Evolutionary conservation across 305 asterid species (phyloP).

Genomic region (Fraxinus albicans): DNA sequence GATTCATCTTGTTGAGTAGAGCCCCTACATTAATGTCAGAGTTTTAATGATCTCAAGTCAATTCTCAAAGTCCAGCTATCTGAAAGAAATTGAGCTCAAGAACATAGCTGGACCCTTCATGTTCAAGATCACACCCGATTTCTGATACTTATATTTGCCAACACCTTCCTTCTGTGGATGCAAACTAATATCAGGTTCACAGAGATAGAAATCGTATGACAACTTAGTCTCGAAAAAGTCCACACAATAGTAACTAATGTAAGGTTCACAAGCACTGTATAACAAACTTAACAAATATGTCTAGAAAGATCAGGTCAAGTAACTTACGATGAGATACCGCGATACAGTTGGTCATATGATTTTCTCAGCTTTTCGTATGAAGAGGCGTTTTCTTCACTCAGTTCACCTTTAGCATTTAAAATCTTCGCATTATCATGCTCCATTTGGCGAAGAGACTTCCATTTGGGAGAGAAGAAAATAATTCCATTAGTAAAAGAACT

Average conservation of each 20-base stretch:
- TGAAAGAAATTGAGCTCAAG: not conserved
- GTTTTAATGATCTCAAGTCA: not conserved
- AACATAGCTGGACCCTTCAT: not conserved
- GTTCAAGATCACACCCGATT: not conserved
- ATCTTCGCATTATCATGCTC: constrained; percentile 96
- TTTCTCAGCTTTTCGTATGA: constrained; percentile 93
- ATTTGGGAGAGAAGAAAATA: constrained; percentile 26
- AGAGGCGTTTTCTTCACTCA: constrained; percentile 85
- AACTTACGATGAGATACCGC: constrained; percentile 93
- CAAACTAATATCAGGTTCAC: not conserved
- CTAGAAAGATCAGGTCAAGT: constrained; percentile 18
- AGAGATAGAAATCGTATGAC: constrained; percentile 12
- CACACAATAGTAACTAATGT: not conserved
- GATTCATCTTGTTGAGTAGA: not conserved
- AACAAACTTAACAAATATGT: constrained; percentile 16
- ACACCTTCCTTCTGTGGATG: not conserved
- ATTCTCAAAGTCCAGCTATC: not conserved
- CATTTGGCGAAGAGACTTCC: constrained; percentile 93
- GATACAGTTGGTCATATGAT: constrained; percentile 83
- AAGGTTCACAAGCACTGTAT: constrained; percentile 11
- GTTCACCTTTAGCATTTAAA: constrained; percentile 95
- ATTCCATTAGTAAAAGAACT: constrained; percentile 3
- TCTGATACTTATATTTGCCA: not conserved
- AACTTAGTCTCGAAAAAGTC: not conserved
- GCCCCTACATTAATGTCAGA: not conserved